These are phyloP conservation scores for Fusarium torreyae DNA, from an alignment of 2,329 filamentous ascomycete genomes.

Conservation along the genomic window DNA sequence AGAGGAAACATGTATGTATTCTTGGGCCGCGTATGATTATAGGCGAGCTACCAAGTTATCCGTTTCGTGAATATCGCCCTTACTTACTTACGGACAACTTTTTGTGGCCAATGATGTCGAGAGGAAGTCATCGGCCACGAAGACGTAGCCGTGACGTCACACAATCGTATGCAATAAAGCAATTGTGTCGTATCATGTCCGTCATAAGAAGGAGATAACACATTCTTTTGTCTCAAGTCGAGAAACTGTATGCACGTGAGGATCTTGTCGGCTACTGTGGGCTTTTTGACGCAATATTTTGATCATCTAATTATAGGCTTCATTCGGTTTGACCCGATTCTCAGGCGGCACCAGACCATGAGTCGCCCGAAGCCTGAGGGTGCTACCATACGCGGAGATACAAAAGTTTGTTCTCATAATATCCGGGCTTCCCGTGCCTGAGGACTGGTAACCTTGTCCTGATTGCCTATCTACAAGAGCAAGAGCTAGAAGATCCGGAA, in stretches of 20 bases:
- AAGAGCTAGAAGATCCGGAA: constrained; percentile 20
- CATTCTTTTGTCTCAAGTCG: too few species aligned
- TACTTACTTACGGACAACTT: too few species aligned
- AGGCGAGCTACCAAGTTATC: too few species aligned
- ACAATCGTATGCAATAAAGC: too few species aligned
- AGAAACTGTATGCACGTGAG: too few species aligned
- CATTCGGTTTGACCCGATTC: constrained; percentile 13
- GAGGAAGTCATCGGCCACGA: neutral
- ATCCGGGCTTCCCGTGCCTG: neutral
- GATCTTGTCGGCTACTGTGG: too few species aligned
- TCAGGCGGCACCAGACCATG: neutral
- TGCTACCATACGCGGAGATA: constrained; percentile 1
- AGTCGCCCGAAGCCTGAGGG: neutral
- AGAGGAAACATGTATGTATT: too few species aligned
- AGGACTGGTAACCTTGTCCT: rapidly evolving
- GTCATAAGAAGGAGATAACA: too few species aligned
- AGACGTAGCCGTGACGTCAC: neutral
- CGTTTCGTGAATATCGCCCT: too few species aligned
- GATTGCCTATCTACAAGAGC: constrained; percentile 3
- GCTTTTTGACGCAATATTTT: neutral
- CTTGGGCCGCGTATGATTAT: too few species aligned
- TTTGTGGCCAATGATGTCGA: neutral
- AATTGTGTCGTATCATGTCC: too few species aligned
- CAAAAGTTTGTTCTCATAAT: constrained; percentile 22
- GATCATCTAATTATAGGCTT: constrained; percentile 3